Evolutionary conservation across 768 basidiomycete genomes (phyloP).

Genomic region (Lentinula detonsa): DNA sequence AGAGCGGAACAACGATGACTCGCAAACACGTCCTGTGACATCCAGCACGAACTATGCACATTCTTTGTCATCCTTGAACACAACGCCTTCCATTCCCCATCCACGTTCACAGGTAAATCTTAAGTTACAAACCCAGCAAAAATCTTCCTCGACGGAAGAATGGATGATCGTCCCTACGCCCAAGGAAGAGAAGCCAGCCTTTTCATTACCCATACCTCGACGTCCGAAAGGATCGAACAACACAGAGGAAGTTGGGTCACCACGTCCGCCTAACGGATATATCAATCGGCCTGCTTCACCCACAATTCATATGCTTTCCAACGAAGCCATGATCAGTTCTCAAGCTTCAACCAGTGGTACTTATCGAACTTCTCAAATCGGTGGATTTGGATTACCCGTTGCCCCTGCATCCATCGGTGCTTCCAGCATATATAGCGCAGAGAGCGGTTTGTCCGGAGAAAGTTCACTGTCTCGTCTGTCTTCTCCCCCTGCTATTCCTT

Average conservation of each 20-base stretch:
- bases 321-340: conserved; percentile 37
- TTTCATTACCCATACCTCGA: conserved; percentile 34
- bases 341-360: conserved; percentile 19
- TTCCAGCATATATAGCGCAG: background rate
- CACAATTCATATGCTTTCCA: conserved; percentile 46
- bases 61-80: background rate
- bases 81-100: background rate
- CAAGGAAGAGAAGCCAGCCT: conserved; percentile 21
- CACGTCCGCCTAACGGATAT: background rate
- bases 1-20: conserved; percentile 2
- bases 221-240: conserved; percentile 15
- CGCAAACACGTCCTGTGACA: background rate
- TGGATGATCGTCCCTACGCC: conserved; percentile 30
- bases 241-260: background rate
- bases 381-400: background rate
- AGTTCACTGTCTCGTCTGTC: conserved; percentile 13
- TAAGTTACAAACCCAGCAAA: background rate
- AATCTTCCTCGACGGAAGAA: conserved; percentile 16
- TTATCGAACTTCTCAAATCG: background rate
- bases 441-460: background rate
- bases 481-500: conserved; percentile 20
- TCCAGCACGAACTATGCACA: background rate
- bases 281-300: conserved; percentile 25
- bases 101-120: background rate
- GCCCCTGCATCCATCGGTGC: conserved; percentile 13